Conservation (phyloP, 2,329 filamentous ascomycete species). For the Sporothrix protearum region DNA sequence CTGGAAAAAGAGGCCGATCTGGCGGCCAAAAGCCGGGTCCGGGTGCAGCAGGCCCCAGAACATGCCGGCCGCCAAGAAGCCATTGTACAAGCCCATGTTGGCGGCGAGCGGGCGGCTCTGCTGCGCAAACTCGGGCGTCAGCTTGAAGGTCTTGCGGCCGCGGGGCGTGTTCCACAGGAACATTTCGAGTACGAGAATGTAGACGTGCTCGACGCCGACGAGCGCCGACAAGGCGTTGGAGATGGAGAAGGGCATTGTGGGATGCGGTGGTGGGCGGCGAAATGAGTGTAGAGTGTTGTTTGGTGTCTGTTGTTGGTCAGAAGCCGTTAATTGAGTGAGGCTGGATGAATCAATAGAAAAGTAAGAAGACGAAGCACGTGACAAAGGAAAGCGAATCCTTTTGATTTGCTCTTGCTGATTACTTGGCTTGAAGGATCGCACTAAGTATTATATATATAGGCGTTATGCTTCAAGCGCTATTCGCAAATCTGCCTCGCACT, state of each 20-base stretch:
- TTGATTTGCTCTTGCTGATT: background rate
- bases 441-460: background rate
- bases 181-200: conserved; percentile 50
- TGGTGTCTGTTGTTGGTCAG: background rate
- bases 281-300: background rate
- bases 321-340: background rate
- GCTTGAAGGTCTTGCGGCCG: conserved; percentile 44
- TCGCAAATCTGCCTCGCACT: no score
- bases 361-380: background rate
- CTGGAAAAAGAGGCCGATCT: conserved; percentile 49
- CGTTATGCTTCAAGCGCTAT: background rate
- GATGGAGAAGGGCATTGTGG: conserved; percentile 25
- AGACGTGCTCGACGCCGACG: conserved; percentile 44
- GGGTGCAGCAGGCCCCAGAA: conserved; percentile 48
- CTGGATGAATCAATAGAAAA: background rate
- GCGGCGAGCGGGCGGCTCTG: conserved; percentile 45
- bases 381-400: background rate
- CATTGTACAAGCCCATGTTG: conserved; percentile 54
- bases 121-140: conserved; percentile 45
- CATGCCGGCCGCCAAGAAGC: conserved; percentile 49
- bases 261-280: background rate
- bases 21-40: conserved; percentile 39
- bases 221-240: conserved; percentile 35
- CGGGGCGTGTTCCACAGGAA: conserved; percentile 48
- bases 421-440: background rate